Evolutionary conservation across 495 filamentous ascomycete genomes (phyloP).

Genomic region (Pyrenula massariospora): DNA sequence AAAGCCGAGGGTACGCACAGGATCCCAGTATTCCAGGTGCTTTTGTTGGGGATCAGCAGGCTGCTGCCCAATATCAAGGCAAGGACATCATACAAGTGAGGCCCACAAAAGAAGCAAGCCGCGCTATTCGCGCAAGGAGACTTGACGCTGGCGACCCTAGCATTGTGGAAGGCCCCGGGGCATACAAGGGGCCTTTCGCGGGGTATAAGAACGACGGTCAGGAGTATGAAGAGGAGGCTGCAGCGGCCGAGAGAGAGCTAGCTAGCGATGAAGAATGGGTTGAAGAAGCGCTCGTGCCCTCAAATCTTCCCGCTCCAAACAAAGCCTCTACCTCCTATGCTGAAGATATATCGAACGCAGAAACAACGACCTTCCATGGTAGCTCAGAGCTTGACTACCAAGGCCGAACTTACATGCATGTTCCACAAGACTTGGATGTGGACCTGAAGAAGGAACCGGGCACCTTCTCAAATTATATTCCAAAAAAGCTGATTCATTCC

Average conservation of each 20-base stretch:
- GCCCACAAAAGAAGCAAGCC: constrained; percentile 55
- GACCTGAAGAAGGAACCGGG: constrained; percentile 73
- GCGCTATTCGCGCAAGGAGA: constrained; percentile 52
- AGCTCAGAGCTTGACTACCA: constrained; percentile 77
- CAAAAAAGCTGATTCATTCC: constrained; percentile 84
- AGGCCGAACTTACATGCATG: constrained; percentile 87
- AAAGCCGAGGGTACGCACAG: constrained; percentile 48
- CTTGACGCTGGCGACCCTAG: constrained; percentile 75
- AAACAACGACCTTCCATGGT: constrained; percentile 85
- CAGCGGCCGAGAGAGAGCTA: constrained; percentile 42
- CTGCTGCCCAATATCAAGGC: constrained; percentile 36
- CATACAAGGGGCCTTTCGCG: constrained; percentile 93
- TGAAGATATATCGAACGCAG: constrained; percentile 40
- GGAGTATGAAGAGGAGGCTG: constrained; percentile 48
- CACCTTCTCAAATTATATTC: constrained; percentile 74
- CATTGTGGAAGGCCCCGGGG: constrained; percentile 71
- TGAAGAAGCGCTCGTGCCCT: constrained; percentile 36
- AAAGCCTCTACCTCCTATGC: constrained; percentile 51
- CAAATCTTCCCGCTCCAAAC: constrained; percentile 36
- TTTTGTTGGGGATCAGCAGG: constrained; percentile 42
- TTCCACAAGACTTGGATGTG: constrained; percentile 90
- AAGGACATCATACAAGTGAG: constrained; percentile 46
- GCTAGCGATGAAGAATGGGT: constrained; percentile 76
- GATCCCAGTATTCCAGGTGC: constrained; percentile 38
- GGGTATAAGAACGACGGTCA: constrained; percentile 56